phyloP scores from a whole-genome alignment of 2,329 filamentous ascomycete genomes.

The Orbilia blumenaviensis region DNA sequence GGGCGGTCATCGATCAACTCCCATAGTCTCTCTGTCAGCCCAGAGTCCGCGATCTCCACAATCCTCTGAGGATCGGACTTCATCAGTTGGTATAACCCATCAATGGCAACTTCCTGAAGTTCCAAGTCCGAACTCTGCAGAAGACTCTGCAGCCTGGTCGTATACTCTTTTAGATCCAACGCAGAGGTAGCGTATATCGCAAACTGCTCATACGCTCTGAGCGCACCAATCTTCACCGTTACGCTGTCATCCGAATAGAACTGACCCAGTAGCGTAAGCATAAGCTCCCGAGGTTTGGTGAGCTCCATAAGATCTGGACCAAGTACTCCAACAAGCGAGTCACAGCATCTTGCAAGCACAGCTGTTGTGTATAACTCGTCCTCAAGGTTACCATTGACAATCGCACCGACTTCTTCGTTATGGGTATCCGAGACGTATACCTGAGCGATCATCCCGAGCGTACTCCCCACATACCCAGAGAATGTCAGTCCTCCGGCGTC shows the following conservation, averaged over 20 bases:
- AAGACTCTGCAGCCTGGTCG: conserved; percentile 80
- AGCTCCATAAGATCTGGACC: conserved; percentile 95
- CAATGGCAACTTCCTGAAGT: conserved; percentile 81
- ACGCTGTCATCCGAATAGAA: conserved; percentile 79
- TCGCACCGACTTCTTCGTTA: conserved; percentile 80
- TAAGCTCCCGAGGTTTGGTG: conserved; percentile 88
- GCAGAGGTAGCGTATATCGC: conserved; percentile 89
- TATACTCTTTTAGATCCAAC: conserved; percentile 84
- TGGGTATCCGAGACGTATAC: conserved; percentile 92
- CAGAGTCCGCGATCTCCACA: conserved; percentile 75
- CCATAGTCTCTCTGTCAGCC: conserved; percentile 92
- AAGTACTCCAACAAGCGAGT: conserved; percentile 95
- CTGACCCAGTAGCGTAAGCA: conserved; percentile 83
- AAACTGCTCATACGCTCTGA: conserved; percentile 87
- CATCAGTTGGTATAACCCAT: conserved; percentile 94
- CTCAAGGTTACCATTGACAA: conserved; percentile 89
- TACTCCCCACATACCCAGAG: conserved; percentile 86
- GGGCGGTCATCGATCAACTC: conserved; percentile 81
- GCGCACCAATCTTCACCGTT: conserved; percentile 76
- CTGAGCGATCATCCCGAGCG: conserved; percentile 91
- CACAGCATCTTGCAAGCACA: conserved; percentile 85
- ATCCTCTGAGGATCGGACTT: conserved; percentile 87
- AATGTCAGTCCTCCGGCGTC: conserved; percentile 94
- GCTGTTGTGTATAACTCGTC: conserved; percentile 82
- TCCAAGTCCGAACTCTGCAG: conserved; percentile 74